These are phyloP conservation scores for Suhomyces kunorum DNA, from an alignment of 1,139 yeast genomes.

Conservation along the genomic window DNA sequence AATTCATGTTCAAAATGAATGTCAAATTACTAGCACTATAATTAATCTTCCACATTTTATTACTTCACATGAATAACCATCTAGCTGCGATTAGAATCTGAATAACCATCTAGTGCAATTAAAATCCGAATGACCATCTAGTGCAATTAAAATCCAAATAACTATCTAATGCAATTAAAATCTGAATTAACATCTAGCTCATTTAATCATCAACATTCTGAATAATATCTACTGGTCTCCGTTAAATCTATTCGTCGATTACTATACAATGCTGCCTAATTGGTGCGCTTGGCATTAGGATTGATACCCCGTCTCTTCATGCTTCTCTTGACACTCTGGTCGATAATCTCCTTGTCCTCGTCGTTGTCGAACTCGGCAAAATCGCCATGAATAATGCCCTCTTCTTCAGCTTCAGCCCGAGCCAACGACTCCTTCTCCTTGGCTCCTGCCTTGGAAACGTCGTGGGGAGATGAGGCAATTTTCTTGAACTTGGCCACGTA, in stretches of 20 bases:
- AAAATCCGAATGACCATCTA: no score
- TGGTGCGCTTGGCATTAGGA: constrained; percentile 42
- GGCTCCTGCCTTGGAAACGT: constrained; percentile 84
- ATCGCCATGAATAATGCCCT: constrained; percentile 81
- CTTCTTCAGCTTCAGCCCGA: constrained; percentile 75
- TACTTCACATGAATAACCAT: no score
- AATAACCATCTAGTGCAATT: no score
- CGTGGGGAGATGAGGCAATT: constrained; percentile 82
- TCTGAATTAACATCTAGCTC: no score
- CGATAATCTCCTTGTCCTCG: constrained; percentile 75
- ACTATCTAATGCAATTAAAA: no score
- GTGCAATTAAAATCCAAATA: no score
- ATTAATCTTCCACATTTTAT: no score
- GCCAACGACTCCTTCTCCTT: constrained; percentile 81
- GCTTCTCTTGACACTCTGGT: constrained; percentile 68
- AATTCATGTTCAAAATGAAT: no score
- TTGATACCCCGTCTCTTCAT: constrained; percentile 81
- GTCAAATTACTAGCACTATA: no score
- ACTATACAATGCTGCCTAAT: constrained; percentile 7
- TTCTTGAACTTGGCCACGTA: constrained; percentile 95
- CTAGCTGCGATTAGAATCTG: no score
- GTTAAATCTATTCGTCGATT: constrained; percentile 1
- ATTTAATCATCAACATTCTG: no score
- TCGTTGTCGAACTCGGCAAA: constrained; percentile 79
- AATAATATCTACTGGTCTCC: no score